Evolutionary conservation across 2,329 filamentous ascomycete genomes (phyloP).

Genomic region (Aspergillus pseudoglaucus): DNA sequence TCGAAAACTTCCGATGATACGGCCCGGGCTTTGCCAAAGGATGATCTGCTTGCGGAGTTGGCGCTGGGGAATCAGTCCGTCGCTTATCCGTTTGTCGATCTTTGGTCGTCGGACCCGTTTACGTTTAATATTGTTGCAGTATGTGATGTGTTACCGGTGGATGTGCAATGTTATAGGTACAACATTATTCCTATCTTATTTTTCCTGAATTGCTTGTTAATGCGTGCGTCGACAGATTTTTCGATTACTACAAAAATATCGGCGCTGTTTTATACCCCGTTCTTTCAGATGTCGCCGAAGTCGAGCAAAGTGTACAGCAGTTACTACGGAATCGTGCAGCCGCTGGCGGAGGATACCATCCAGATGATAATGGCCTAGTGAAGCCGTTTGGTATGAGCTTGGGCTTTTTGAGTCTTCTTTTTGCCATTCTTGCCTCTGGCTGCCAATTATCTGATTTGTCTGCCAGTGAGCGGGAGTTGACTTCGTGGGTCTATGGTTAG

Average conservation of each 20-base stretch:
- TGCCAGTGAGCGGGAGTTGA: constrained; percentile 53
- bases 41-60: constrained; percentile 53
- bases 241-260: constrained; percentile 50
- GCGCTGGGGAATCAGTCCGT: constrained; percentile 55
- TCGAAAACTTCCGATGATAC: constrained; percentile 33
- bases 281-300: constrained; percentile 44
- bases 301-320: constrained; percentile 46
- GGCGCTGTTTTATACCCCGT: constrained; percentile 54
- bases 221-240: constrained; percentile 33
- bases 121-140: constrained; percentile 50
- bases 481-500: constrained; percentile 57
- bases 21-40: constrained; percentile 48
- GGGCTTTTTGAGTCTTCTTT: constrained; percentile 54
- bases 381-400: constrained; percentile 52
- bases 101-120: constrained; percentile 56
- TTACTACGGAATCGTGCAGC: constrained; percentile 47
- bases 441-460: constrained; percentile 54
- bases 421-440: constrained; percentile 56
- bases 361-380: constrained; percentile 43
- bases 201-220: constrained; percentile 4
- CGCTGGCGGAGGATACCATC: constrained; percentile 35
- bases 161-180: constrained; percentile 40
- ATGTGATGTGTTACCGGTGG: constrained; percentile 50
- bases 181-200: constrained; percentile 14
- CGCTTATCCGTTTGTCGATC: constrained; percentile 56